Conservation (phyloP, 192 early-diverging fungal species). For the Coemansia furcata region DNA sequence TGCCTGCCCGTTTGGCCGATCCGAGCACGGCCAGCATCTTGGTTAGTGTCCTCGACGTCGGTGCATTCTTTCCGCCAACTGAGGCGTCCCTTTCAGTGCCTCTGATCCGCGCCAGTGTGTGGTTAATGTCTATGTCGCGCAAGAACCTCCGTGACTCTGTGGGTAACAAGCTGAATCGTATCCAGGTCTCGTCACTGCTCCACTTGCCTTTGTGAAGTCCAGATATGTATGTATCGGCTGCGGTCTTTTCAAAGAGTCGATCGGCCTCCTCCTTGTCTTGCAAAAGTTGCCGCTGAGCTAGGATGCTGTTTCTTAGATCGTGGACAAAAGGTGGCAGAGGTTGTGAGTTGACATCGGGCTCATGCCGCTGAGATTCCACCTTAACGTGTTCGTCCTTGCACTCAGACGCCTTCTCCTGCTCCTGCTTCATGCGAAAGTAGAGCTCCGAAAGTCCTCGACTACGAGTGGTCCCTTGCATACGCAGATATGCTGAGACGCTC, state of each 20-base stretch:
- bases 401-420: background rate
- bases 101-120: slow-evolving; percentile 28
- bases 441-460: slow-evolving; percentile 29
- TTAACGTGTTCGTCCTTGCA: slow-evolving; percentile 1
- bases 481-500: background rate
- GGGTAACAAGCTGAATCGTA: slow-evolving; percentile 22
- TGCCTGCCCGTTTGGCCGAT: slow-evolving; percentile 1
- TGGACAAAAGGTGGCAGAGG: background rate
- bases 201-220: slow-evolving; percentile 27
- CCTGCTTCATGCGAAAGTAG: slow-evolving; percentile 10
- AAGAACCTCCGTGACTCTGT: slow-evolving; percentile 9
- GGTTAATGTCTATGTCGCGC: slow-evolving; percentile 38
- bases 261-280: background rate
- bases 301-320: background rate
- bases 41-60: slow-evolving; percentile 18
- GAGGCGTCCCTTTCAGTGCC: background rate
- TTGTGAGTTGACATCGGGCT: background rate
- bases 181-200: slow-evolving; percentile 32
- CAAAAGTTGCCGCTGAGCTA: background rate
- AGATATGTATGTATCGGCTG: slow-evolving; percentile 8
- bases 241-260: background rate
- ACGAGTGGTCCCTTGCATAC: background rate
- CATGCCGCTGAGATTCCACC: background rate
- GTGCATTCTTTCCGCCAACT: background rate
- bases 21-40: slow-evolving; percentile 31